Conservation (phyloP, 371 early-diverging fungal genomes). For the Quaeritorhiza haematococci region DNA sequence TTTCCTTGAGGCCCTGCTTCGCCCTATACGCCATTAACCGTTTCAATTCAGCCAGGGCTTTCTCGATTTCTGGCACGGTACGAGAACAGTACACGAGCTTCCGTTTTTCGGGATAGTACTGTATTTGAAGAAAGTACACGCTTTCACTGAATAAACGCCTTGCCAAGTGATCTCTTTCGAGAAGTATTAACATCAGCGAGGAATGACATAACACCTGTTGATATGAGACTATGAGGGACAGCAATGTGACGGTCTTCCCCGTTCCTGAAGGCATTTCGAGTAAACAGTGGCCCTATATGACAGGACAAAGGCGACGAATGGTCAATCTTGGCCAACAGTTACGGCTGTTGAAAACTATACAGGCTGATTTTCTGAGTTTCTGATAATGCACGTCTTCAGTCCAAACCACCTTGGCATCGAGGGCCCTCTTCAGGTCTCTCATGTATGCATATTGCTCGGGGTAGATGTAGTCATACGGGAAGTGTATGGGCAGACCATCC, state of each 20-base stretch:
- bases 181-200: neutral
- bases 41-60: conserved; percentile 95
- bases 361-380: neutral
- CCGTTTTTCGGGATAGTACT: conserved; percentile 81
- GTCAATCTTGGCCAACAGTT: no score
- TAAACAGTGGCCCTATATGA: conserved; percentile 80
- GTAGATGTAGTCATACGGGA: conserved; percentile 99
- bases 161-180: neutral
- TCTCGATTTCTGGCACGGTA: conserved; percentile 98
- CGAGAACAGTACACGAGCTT: conserved; percentile 98
- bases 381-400: neutral
- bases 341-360: no score
- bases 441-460: conserved; percentile 99
- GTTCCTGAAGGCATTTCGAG: conserved; percentile 99
- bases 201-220: conserved; percentile 59
- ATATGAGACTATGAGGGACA: conserved; percentile 97
- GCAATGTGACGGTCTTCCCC: conserved; percentile 96
- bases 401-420: conserved; percentile 84
- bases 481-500: conserved; percentile 92
- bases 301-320: no score
- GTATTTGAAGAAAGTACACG: no score
- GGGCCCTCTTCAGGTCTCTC: conserved; percentile 86
- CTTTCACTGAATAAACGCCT: neutral
- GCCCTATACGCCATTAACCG: conserved; percentile 83
- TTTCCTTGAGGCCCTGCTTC: conserved; percentile 57